These are phyloP conservation scores for Leccinum solheimii DNA, from an alignment of 1,284 basidiomycete species.

Conservation along the genomic window DNA sequence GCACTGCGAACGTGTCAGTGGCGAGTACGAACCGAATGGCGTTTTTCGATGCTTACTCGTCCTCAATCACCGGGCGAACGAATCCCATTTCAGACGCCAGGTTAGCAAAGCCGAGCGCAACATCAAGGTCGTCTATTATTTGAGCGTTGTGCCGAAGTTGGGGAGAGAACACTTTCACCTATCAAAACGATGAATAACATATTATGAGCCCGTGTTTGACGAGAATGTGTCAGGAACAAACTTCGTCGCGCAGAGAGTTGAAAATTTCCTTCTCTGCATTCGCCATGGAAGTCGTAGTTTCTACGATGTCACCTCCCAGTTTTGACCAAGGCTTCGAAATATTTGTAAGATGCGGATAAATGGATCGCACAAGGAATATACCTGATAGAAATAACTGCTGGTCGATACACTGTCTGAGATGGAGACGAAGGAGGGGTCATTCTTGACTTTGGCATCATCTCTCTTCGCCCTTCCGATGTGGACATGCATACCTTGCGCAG, in stretches of 20 bases:
- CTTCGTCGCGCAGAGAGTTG: slow-evolving; percentile 65
- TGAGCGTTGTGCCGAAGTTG: slow-evolving; percentile 74
- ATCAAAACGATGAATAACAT: background rate
- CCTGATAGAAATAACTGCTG: slow-evolving; percentile 70
- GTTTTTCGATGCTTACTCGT: slow-evolving; percentile 58
- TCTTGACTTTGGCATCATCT: slow-evolving; percentile 52
- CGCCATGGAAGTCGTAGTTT: slow-evolving; percentile 54
- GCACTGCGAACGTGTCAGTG: slow-evolving; percentile 43
- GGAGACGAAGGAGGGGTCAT: slow-evolving; percentile 50
- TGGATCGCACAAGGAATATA: slow-evolving; percentile 31
- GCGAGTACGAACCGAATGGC: background rate
- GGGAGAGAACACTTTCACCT: slow-evolving; percentile 64
- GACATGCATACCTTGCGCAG: slow-evolving; percentile 71
- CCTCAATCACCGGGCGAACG: slow-evolving; percentile 68
- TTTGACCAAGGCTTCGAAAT: slow-evolving; percentile 68
- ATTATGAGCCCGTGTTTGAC: slow-evolving; percentile 1
- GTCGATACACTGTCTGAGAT: slow-evolving; percentile 67
- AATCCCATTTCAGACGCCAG: slow-evolving; percentile 82
- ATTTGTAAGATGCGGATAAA: slow-evolving; percentile 17
- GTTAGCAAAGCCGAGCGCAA: slow-evolving; percentile 79
- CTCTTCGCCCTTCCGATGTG: slow-evolving; percentile 65
- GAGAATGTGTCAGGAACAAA: slow-evolving; percentile 30
- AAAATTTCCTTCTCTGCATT: slow-evolving; percentile 73
- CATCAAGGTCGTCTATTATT: slow-evolving; percentile 88
- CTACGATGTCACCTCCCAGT: slow-evolving; percentile 65